Evolutionary conservation across 164 flowering plant genomes (phyloP).

Genomic region (Nelumbo lutea): DNA sequence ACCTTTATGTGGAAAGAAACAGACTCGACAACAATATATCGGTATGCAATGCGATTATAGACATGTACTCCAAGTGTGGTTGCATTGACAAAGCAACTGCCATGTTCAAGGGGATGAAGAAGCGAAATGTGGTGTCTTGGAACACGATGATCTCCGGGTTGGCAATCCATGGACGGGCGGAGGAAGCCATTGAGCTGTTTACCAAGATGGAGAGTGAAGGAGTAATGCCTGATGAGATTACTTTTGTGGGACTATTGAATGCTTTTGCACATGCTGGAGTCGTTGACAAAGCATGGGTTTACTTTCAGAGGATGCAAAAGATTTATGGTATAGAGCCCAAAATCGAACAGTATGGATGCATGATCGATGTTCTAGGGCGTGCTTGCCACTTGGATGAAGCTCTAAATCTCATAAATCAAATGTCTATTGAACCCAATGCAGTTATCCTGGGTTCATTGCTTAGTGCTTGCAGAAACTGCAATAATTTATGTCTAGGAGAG

Average conservation of each 20-base stretch:
- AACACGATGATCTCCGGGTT: slow-evolving; percentile 26
- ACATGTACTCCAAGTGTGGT: slow-evolving; percentile 27
- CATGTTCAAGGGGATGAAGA: slow-evolving; percentile 19
- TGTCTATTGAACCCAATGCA: slow-evolving; percentile 22
- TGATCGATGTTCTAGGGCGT: slow-evolving; percentile 13
- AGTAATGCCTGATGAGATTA: slow-evolving; percentile 23
- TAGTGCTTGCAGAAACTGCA: slow-evolving; percentile 17
- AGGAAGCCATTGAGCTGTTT: slow-evolving; percentile 19
- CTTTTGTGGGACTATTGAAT: slow-evolving; percentile 21
- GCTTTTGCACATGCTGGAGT: slow-evolving; percentile 25
- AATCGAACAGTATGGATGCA: slow-evolving; percentile 11
- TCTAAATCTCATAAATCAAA: slow-evolving; percentile 7
- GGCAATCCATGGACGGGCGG: slow-evolving; percentile 24
- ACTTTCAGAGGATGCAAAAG: slow-evolving; percentile 14
- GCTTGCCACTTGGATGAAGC: slow-evolving; percentile 10
- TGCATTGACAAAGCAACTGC: slow-evolving; percentile 23
- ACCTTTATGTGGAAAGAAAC: slow-evolving; percentile 11
- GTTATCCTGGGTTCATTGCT: slow-evolving; percentile 18
- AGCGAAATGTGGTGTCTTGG: slow-evolving; percentile 22
- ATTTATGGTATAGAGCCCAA: slow-evolving; percentile 12
- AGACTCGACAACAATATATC: slow-evolving; percentile 9
- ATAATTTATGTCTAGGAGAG: slow-evolving; percentile 20
- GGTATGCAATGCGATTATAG: slow-evolving; percentile 24
- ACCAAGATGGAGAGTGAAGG: slow-evolving; percentile 17
- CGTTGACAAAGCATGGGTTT: slow-evolving; percentile 16